Conservation (phyloP, 2,329 filamentous ascomycete species). For the Sordariomycetes sp. region DNA sequence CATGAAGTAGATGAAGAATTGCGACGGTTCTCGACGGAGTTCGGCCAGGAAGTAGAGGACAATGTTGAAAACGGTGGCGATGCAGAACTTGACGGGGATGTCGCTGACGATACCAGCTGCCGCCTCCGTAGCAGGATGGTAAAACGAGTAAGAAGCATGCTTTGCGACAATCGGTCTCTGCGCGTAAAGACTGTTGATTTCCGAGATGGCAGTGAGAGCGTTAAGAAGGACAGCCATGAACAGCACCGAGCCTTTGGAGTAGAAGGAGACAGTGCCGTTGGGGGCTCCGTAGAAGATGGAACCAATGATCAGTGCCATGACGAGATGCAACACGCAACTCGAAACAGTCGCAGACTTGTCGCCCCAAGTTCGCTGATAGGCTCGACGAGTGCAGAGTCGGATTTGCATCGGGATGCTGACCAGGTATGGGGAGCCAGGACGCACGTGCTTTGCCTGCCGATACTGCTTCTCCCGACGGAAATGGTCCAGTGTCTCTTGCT, state of each 20-base stretch:
- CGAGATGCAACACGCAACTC: slow-evolving; percentile 34
- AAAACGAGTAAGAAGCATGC: slow-evolving; percentile 38
- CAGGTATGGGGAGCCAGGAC: slow-evolving; percentile 47
- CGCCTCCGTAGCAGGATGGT: slow-evolving; percentile 43
- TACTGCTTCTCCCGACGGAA: slow-evolving; percentile 38
- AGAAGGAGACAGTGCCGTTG: slow-evolving; percentile 40
- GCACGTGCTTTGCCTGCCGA: slow-evolving; percentile 41
- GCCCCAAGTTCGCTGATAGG: slow-evolving; percentile 43
- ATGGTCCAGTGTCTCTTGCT: slow-evolving; percentile 27
- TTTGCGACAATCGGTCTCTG: slow-evolving; percentile 40
- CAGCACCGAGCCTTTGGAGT: slow-evolving; percentile 43
- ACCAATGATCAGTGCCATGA: slow-evolving; percentile 53
- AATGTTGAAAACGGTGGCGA: slow-evolving; percentile 41
- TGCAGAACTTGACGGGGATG: slow-evolving; percentile 47
- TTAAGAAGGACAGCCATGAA: slow-evolving; percentile 55
- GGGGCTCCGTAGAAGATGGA: slow-evolving; percentile 48
- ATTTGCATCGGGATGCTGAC: slow-evolving; percentile 46
- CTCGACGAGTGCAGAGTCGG: slow-evolving; percentile 37
- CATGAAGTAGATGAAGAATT: slow-evolving; percentile 71
- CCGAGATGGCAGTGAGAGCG: slow-evolving; percentile 46
- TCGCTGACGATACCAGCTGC: slow-evolving; percentile 44
- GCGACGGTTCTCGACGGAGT: slow-evolving; percentile 46
- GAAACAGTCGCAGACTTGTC: slow-evolving; percentile 39
- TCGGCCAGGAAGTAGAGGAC: slow-evolving; percentile 49
- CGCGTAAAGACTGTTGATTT: slow-evolving; percentile 35